A percentile compares a stretch with the other conserved stretches of the same genome.
These are phyloP conservation scores for Discostella pseudostelligera DNA, from an alignment of 108 stramenopile genomes.

Conservation along the genomic window DNA sequence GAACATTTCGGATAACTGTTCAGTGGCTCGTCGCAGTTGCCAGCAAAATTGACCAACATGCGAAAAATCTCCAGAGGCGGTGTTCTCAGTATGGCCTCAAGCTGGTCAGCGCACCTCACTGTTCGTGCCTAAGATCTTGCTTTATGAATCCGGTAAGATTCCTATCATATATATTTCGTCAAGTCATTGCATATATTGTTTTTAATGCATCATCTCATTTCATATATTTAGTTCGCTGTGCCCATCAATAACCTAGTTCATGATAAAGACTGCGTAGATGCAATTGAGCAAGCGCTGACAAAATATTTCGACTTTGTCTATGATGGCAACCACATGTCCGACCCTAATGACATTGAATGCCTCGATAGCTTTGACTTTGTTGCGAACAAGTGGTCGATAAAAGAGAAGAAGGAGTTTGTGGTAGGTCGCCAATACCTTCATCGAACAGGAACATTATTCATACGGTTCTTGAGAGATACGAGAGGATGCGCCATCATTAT, in stretches of 20 bases:
- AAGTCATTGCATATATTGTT: neutral
- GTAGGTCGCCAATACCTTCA: slow-evolving; percentile 75
- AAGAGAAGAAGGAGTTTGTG: slow-evolving; percentile 43
- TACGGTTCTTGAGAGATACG: slow-evolving; percentile 31
- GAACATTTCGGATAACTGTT: slow-evolving; percentile 80
- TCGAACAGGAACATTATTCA: slow-evolving; percentile 69
- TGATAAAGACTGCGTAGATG: slow-evolving; percentile 45
- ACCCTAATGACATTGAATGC: slow-evolving; percentile 59
- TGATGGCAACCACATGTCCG: slow-evolving; percentile 71
- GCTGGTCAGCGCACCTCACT: slow-evolving; percentile 63
- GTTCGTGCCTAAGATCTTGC: slow-evolving; percentile 55
- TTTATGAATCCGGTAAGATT: slow-evolving; percentile 65
- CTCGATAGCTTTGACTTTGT: slow-evolving; percentile 65
- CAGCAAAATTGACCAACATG: slow-evolving; percentile 78
- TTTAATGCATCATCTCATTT: slow-evolving; percentile 3
- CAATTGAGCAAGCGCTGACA: slow-evolving; percentile 45
- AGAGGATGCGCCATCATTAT: slow-evolving; percentile 35
- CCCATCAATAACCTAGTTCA: slow-evolving; percentile 55
- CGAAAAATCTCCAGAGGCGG: slow-evolving; percentile 74
- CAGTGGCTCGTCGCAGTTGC: slow-evolving; percentile 89
- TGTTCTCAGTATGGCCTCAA: slow-evolving; percentile 80
- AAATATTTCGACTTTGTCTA: slow-evolving; percentile 68
- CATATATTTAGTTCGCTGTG: slow-evolving; percentile 53
- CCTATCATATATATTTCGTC: neutral
- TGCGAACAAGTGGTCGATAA: slow-evolving; percentile 46